Percentiles rank a stretch among this genome's conserved stretches.
phyloP scores from a whole-genome alignment of 352 stramenopile species.

The Phytophthora pluvialis region DNA sequence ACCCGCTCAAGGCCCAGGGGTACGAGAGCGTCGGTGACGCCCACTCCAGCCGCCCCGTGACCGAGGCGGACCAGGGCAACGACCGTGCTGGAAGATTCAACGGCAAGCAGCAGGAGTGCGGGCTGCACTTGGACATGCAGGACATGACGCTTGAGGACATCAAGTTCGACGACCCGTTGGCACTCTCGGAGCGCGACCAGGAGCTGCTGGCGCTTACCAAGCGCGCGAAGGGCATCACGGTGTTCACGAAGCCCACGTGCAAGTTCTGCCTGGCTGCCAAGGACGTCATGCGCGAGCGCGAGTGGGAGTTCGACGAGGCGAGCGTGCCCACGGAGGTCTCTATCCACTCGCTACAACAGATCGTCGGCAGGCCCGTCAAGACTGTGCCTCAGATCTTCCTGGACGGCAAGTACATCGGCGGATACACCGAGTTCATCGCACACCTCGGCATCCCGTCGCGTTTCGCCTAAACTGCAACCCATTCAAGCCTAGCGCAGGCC shows the following conservation, averaged over 20 bases:
- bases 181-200: slow-evolving; percentile 51
- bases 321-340: slow-evolving; percentile 63
- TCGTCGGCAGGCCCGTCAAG: slow-evolving; percentile 62
- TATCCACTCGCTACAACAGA: slow-evolving; percentile 60
- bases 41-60: slow-evolving; percentile 86
- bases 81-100: slow-evolving; percentile 84
- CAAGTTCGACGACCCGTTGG: slow-evolving; percentile 53
- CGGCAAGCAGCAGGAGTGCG: slow-evolving; percentile 82
- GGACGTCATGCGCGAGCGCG: slow-evolving; percentile 55
- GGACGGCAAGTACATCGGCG: slow-evolving; percentile 78
- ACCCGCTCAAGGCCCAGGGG: slow-evolving; percentile 83
- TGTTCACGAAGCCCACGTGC: slow-evolving; percentile 82
- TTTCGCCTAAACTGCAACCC: slow-evolving; percentile 44
- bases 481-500: neutral
- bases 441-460: slow-evolving; percentile 69
- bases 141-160: slow-evolving; percentile 65
- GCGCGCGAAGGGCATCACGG: slow-evolving; percentile 55
- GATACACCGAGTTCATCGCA: slow-evolving; percentile 75
- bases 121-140: slow-evolving; percentile 81
- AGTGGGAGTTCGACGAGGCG: slow-evolving; percentile 75
- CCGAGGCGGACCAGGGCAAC: slow-evolving; percentile 63
- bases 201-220: slow-evolving; percentile 49
- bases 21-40: slow-evolving; percentile 86
- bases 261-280: slow-evolving; percentile 79
- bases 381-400: slow-evolving; percentile 86